Evolutionary conservation across 345 rosid genomes (phyloP).

Genomic region (Boechera retrofracta): DNA sequence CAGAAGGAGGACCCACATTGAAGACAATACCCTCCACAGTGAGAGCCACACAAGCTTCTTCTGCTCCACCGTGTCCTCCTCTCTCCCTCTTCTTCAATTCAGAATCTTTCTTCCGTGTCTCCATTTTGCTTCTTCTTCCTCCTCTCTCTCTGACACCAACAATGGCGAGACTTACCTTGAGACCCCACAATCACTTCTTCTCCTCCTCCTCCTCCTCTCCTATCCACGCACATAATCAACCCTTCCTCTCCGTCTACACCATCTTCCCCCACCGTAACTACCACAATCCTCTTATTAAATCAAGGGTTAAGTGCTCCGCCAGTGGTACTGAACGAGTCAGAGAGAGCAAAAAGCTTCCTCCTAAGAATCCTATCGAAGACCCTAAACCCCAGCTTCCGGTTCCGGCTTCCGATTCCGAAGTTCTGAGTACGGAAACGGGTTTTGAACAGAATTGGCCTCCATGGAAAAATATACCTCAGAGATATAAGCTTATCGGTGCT

Average conservation of each 20-base stretch:
- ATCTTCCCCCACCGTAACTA: conserved; percentile 20
- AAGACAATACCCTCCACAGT: conserved; percentile 1
- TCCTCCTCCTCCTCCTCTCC: conserved; percentile 49
- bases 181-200: conserved; percentile 50
- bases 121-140: background rate
- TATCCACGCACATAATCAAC: conserved; percentile 37
- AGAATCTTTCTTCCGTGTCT: background rate
- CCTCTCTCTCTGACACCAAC: conserved; percentile 31
- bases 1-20: conserved; percentile 40
- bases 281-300: conserved; percentile 39
- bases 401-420: conserved; percentile 37
- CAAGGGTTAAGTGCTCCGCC: conserved; percentile 59
- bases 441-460: conserved; percentile 73
- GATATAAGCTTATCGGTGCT: conserved; percentile 84
- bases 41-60: conserved; percentile 62
- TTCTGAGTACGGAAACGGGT: conserved; percentile 49
- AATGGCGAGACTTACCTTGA: conserved; percentile 65
- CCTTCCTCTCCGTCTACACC: conserved; percentile 45
- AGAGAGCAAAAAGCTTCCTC: conserved; percentile 52
- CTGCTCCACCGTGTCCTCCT: conserved; percentile 59
- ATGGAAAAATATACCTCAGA: conserved; percentile 74
- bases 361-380: conserved; percentile 35
- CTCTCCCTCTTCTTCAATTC: conserved; percentile 45
- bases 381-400: conserved; percentile 44
- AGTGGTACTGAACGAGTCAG: conserved; percentile 64